phyloP scores from a whole-genome alignment of 2,329 filamentous ascomycete species.

The Beauveria sp. region DNA sequence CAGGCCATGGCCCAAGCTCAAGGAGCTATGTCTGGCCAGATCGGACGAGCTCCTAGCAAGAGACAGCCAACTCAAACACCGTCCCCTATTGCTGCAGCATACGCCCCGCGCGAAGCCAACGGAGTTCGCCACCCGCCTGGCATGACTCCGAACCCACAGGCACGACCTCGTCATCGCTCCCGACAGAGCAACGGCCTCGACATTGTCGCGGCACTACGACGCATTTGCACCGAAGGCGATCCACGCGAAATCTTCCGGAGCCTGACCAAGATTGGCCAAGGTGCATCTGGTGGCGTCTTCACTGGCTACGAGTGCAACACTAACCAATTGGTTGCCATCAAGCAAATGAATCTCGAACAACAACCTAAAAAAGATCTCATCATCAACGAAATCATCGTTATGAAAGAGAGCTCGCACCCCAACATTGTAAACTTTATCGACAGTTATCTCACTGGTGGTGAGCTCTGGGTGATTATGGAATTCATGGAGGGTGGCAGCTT shows the following conservation, averaged over 20 bases:
- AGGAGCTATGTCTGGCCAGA: slow-evolving; percentile 63
- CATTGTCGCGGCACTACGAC: slow-evolving; percentile 72
- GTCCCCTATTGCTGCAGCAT: slow-evolving; percentile 10
- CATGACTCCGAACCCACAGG: slow-evolving; percentile 30
- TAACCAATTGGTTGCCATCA: slow-evolving; percentile 90
- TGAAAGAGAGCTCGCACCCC: slow-evolving; percentile 97
- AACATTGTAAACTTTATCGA: slow-evolving; percentile 99
- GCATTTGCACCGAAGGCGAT: slow-evolving; percentile 85
- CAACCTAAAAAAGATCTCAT: slow-evolving; percentile 99
- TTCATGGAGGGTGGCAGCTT: slow-evolving; percentile 98
- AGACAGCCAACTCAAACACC: slow-evolving; percentile 39
- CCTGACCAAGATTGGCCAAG: slow-evolving; percentile 93
- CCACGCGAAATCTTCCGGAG: slow-evolving; percentile 80
- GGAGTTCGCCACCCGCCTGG: slow-evolving; percentile 21
- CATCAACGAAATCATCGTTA: slow-evolving; percentile 97
- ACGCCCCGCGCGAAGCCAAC: slow-evolving; percentile 4
- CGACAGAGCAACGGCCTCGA: slow-evolving; percentile 77
- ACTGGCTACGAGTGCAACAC: slow-evolving; percentile 79
- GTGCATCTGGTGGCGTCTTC: slow-evolving; percentile 91
- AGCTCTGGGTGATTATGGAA: slow-evolving; percentile 99
- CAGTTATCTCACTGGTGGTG: slow-evolving; percentile 81
- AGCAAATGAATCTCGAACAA: slow-evolving; percentile 98
- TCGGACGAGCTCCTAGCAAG: slow-evolving; percentile 69
- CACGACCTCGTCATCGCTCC: slow-evolving; percentile 67
- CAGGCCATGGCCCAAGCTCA: slow-evolving; percentile 75